Evolutionary conservation across 768 basidiomycete species (phyloP).

Genomic region (Leucogyrophana mollusca): DNA sequence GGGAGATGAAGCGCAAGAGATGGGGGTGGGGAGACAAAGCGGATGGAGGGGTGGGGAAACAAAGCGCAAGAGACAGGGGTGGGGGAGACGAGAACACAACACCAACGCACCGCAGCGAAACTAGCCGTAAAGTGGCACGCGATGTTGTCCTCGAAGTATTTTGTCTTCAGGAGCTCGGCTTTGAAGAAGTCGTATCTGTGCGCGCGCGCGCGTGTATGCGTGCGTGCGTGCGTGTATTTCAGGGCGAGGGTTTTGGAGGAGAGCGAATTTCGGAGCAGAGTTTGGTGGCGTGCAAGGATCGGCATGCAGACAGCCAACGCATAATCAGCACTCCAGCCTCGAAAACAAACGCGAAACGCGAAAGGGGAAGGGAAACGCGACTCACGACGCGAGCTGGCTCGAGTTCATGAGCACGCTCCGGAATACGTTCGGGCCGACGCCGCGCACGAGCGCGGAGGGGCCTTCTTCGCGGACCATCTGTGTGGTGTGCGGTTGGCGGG

Average conservation of each 20-base stretch:
- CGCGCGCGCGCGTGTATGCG: neutral
- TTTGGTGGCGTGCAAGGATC: no score
- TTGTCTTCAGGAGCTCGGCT: slow-evolving; percentile 68
- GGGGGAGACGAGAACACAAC: neutral
- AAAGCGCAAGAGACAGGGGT: neutral
- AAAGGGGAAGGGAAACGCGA: slow-evolving; percentile 6
- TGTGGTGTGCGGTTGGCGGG: no score
- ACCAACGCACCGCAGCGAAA: slow-evolving; percentile 79
- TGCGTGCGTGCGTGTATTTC: neutral
- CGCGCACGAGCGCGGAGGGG: slow-evolving; percentile 67
- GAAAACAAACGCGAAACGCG: neutral
- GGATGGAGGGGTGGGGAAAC: no score
- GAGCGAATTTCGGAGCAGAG: no score
- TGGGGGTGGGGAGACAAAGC: no score
- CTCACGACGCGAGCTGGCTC: slow-evolving; percentile 86
- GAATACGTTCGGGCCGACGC: slow-evolving; percentile 82
- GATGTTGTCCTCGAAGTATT: slow-evolving; percentile 81
- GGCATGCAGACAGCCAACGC: no score
- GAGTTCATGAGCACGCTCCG: slow-evolving; percentile 89
- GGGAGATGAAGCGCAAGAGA: no score
- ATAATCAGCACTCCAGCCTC: no score
- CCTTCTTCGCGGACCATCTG: slow-evolving; percentile 92
- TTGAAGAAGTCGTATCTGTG: slow-evolving; percentile 90
- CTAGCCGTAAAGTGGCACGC: slow-evolving; percentile 81
- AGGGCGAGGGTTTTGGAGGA: no score